phyloP scores from a whole-genome alignment of 352 stramenopile genomes.

The Pythium inflatum region DNA sequence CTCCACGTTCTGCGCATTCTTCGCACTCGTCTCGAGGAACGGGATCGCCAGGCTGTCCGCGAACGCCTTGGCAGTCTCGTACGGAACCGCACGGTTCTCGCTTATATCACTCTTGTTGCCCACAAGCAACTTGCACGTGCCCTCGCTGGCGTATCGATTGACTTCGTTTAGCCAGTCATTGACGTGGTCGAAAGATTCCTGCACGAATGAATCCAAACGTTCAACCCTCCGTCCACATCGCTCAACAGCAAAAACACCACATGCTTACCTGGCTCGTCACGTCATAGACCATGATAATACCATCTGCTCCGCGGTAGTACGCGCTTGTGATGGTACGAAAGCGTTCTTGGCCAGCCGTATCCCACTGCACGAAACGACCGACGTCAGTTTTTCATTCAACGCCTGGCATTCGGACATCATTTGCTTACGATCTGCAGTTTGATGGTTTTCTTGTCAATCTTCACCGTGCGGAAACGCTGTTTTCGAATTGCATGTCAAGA shows the following conservation, averaged over 20 bases:
- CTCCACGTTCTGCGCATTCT: slow-evolving; percentile 99
- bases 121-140: slow-evolving; percentile 99
- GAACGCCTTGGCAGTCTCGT: slow-evolving; percentile 97
- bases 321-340: slow-evolving; percentile 99
- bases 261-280: slow-evolving; percentile 91
- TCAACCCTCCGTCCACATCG: no score
- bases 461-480: slow-evolving; percentile 96
- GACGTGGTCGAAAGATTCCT: slow-evolving; percentile 99
- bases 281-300: slow-evolving; percentile 99
- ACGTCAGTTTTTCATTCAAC: no score
- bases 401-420: no score
- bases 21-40: slow-evolving; percentile 99
- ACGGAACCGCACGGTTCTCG: slow-evolving; percentile 95
- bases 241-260: no score
- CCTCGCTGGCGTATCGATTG: slow-evolving; percentile 97
- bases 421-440: slow-evolving; percentile 98
- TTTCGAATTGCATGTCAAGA: no score
- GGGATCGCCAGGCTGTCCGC: slow-evolving; percentile 97
- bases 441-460: slow-evolving; percentile 98
- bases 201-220: no score
- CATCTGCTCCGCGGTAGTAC: slow-evolving; percentile 98
- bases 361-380: slow-evolving; percentile 89
- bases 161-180: slow-evolving; percentile 99
- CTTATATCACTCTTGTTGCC: slow-evolving; percentile 99
- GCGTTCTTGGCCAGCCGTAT: slow-evolving; percentile 98